Percentiles rank a stretch among this genome's conserved stretches.
These are phyloP conservation scores for Mucor irregularis DNA, from an alignment of 371 early-diverging fungal species.

Conservation along the genomic window DNA sequence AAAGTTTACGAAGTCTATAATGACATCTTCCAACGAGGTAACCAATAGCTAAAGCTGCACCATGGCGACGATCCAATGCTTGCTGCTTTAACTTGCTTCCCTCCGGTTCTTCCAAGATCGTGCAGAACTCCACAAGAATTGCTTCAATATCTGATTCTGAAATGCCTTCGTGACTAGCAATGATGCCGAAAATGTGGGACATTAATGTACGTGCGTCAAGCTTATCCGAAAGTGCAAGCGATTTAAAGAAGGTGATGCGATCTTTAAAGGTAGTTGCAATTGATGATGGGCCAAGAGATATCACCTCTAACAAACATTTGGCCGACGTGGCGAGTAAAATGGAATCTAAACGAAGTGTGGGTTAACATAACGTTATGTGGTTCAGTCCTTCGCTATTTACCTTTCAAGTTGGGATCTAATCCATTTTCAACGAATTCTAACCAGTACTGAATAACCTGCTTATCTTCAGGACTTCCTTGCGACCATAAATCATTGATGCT, in stretches of 20 bases:
- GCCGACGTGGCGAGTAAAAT: slow-evolving; percentile 65
- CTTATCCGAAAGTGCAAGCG: slow-evolving; percentile 62
- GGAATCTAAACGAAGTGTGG: slow-evolving; percentile 48
- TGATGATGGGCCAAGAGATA: slow-evolving; percentile 70
- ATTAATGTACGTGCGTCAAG: slow-evolving; percentile 64
- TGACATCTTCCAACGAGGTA: slow-evolving; percentile 63
- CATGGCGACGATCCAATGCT: slow-evolving; percentile 62
- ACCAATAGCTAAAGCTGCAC: slow-evolving; percentile 70
- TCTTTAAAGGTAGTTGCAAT: slow-evolving; percentile 60
- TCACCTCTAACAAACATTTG: slow-evolving; percentile 70
- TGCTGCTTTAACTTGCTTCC: slow-evolving; percentile 16
- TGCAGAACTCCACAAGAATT: slow-evolving; percentile 45
- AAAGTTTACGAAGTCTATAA: slow-evolving; percentile 60
- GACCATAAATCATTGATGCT: slow-evolving; percentile 50
- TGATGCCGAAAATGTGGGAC: slow-evolving; percentile 76
- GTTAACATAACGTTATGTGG: background rate
- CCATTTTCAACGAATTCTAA: slow-evolving; percentile 57
- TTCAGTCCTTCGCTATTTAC: slow-evolving; percentile 16
- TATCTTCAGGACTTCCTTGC: slow-evolving; percentile 31
- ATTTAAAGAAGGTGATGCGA: slow-evolving; percentile 63
- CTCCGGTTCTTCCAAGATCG: slow-evolving; percentile 32
- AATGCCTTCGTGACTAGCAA: slow-evolving; percentile 57
- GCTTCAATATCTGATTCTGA: slow-evolving; percentile 40
- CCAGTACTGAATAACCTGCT: slow-evolving; percentile 44
- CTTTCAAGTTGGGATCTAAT: slow-evolving; percentile 41